phyloP scores from a whole-genome alignment of 768 basidiomycete species.

The Panellus pusillus region DNA sequence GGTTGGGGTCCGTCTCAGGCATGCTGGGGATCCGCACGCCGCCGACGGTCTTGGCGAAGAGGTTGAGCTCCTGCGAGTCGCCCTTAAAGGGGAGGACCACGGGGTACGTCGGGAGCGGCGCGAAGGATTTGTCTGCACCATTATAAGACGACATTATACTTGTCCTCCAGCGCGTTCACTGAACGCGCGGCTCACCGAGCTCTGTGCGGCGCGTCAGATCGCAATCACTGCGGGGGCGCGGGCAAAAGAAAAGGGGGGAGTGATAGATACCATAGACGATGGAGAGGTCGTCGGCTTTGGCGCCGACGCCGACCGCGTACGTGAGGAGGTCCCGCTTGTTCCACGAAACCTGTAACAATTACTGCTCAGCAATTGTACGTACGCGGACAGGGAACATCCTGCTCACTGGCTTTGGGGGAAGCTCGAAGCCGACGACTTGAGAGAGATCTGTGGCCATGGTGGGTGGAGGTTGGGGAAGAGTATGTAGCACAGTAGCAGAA shows the following conservation, averaged over 20 bases:
- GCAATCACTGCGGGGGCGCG: neutral
- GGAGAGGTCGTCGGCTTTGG: constrained; percentile 68
- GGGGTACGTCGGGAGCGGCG: constrained; percentile 83
- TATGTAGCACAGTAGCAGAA: neutral
- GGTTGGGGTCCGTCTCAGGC: constrained; percentile 69
- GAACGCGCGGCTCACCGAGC: constrained; percentile 43
- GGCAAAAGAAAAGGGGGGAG: too few relatives aligned
- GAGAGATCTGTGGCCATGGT: constrained; percentile 59
- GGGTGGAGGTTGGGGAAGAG: neutral
- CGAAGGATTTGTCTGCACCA: constrained; percentile 59
- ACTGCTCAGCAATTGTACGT: neutral
- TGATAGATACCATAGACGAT: constrained; percentile 84
- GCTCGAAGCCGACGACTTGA: constrained; percentile 62
- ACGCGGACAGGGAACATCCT: neutral
- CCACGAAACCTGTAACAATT: constrained; percentile 73
- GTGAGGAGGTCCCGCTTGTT: constrained; percentile 80
- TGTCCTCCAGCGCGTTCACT: neutral
- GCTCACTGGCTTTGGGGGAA: constrained; percentile 57
- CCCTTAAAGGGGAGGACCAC: constrained; percentile 78
- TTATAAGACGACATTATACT: neutral
- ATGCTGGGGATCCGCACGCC: constrained; percentile 57
- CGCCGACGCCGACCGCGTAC: constrained; percentile 81
- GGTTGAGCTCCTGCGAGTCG: constrained; percentile 61
- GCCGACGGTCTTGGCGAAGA: constrained; percentile 59
- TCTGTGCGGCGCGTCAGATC: constrained; percentile 34